Evolutionary conservation across 805 yeast species (phyloP).

Genomic region (Saccharomycopsis oosterbeekiorum): DNA sequence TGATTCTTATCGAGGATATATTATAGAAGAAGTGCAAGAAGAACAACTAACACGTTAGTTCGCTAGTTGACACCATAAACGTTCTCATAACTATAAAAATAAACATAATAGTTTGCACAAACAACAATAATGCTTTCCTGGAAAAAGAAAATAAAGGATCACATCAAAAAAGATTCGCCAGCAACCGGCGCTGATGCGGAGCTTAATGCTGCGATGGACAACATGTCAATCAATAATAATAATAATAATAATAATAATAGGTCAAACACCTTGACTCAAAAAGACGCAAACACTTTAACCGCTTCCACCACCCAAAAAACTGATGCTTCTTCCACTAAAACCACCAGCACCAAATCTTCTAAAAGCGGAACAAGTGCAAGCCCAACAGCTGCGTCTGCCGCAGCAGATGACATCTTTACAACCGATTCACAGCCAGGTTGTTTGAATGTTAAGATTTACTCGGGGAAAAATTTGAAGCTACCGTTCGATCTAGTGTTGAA

Average conservation of each 20-base stretch:
- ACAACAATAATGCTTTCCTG: conserved; percentile 15
- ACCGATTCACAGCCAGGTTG: conserved; percentile 16
- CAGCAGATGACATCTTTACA: background rate
- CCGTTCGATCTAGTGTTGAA: conserved; percentile 65
- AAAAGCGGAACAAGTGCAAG: background rate
- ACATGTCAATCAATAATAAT: conserved; percentile 4
- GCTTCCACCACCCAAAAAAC: background rate
- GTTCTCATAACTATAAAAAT: too few species aligned
- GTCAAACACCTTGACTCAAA: background rate
- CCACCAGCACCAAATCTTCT: background rate
- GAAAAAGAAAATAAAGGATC: conserved; percentile 18
- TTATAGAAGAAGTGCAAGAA: background rate
- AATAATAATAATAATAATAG: background rate
- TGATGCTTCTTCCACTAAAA: background rate
- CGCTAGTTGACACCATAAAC: too few species aligned
- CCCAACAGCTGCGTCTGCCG: background rate
- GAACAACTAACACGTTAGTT: background rate
- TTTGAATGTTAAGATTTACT: conserved; percentile 66
- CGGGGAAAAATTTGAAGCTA: conserved; percentile 54
- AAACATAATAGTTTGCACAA: background rate
- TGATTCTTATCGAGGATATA: too few species aligned
- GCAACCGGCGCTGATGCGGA: conserved; percentile 1
- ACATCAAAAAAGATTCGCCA: conserved; percentile 16
- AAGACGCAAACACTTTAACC: background rate
- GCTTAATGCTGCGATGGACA: conserved; percentile 9